These are phyloP conservation scores for Scenedesmus sp. DNA, from an alignment of 163 green algal species.

Conservation along the genomic window DNA sequence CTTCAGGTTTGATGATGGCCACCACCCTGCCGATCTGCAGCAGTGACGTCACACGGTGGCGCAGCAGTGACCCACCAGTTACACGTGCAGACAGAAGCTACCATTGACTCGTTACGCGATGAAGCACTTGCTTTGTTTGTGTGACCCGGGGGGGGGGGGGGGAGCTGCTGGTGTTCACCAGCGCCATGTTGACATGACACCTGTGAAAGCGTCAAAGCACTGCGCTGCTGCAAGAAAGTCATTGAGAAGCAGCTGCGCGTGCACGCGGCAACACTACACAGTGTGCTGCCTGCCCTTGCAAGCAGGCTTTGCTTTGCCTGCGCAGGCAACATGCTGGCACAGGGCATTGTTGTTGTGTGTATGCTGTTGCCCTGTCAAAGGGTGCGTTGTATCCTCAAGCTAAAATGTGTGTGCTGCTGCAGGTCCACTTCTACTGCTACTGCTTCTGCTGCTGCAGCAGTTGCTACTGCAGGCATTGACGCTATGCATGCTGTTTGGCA, in stretches of 20 bases:
- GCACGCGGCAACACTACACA: too few species aligned
- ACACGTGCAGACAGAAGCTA: too few species aligned
- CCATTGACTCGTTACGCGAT: too few species aligned
- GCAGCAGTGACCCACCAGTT: neutral
- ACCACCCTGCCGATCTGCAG: constrained; percentile 61
- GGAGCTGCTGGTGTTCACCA: too few species aligned
- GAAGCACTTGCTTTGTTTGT: too few species aligned
- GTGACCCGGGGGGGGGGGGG: too few species aligned
- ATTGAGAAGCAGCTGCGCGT: neutral
- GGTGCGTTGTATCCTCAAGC: too few species aligned
- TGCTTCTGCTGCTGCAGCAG: neutral
- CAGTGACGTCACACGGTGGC: neutral
- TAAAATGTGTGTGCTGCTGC: neutral
- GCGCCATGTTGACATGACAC: neutral
- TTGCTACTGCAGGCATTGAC: neutral
- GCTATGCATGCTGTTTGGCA: neutral
- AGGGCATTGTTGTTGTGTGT: too few species aligned
- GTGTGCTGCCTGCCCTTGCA: neutral
- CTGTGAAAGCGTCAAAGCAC: neutral
- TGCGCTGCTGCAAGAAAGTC: neutral
- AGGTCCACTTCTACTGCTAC: too few species aligned
- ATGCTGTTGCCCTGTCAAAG: too few species aligned
- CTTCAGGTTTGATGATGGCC: constrained; percentile 48
- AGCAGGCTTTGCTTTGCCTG: too few species aligned
- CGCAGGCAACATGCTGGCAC: neutral